Base-by-base conservation (phyloP, 305 asterid species). In the Fraxinus greggii region DNA sequence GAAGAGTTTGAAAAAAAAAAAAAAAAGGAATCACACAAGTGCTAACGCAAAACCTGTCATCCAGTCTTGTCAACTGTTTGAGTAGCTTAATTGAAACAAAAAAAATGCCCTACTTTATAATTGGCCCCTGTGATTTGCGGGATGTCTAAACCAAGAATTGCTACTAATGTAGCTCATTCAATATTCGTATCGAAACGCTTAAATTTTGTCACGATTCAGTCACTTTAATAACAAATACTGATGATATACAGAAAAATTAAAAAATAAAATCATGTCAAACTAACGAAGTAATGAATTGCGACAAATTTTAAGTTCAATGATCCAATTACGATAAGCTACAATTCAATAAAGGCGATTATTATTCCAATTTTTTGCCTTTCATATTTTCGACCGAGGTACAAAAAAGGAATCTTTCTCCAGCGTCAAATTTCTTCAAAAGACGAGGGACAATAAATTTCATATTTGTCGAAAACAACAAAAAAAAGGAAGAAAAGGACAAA, bases 91-190 rank as follows among this genome's bases (percentile, higher is more conserved):
- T 40, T 40, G 48, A 10, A 80, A 84, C 81, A 76, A 86, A 1
- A 48, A 48, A 15, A 36, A 38, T n/a, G 2, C 17, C 17, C 56
- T 5, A 69, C 79, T 56, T 61, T 72, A 36, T 63, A 24, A 38
- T 75, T 78, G 85, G 83, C 78, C 81, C 70, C 70, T 31, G 13
- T 33, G 84, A 72, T 24, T 5, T 33, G 70, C 9, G 28, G 82
- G 61, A 28, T 9, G 29, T 59, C 29, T 5, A 59, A 59, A 59
- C 69, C 15, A 19, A 56, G 4, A n/a, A 17, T 54, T 7, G 8
- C 61, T 51, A 15, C 59, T 48, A 4, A 56, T 19, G 7, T 3
- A 59, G 15, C 4, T 61, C 12, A 63, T 63, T 63, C 29, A 63
- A 63, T 63, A 21, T 24, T 8, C 9, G 28, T 63, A 3, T 23